Base-by-base conservation (phyloP, 176 grass and related monocot species). In the Eleusine indica region DNA sequence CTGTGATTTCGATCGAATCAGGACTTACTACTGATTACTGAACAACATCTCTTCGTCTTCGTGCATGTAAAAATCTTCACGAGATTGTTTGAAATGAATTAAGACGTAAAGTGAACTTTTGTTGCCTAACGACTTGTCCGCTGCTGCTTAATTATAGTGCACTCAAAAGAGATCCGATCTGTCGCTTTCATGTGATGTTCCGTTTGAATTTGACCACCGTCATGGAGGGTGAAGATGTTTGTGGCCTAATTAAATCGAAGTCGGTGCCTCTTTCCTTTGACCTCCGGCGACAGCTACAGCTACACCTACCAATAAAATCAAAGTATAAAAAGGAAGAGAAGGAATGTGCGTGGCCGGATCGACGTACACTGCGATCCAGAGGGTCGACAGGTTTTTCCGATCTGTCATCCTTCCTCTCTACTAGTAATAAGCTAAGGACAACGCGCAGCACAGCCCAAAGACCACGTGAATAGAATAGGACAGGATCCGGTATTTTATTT, bases 391-490 rank as follows among this genome's bases (percentile, higher is more conserved):
- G 13, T 18, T 25, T 37, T 17, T 47, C 68, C 46, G 7, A 57
- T 22, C 85, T 81, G 70, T 38, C 47, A n/a, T 73, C 46, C 16
- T 56, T 65, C 16, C 12, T 43, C 6, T 56, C 32, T 35, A 37
- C 25, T 25, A 25, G 25, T 25, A 25, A 25, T 25, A 58, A 39
- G 9, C 0, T 3, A 47, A 62, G 43, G 75, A 60, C 44, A 60
- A 83, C 79, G 73, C 66, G 86, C 66, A 77, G 43, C 42, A 63
- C 80, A 74, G 86, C 2, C 66, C 73, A 63, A 41, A 17, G 37
- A 62, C 58, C 58, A 28, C n/a, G 57, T 61, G 21, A 3, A 10
- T 8, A 19, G 53, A 5, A 56, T 3, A 57, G 4, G 18, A 25
- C 0, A 61, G 10, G 58, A 62, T 25, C n/a, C n/a, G n/a, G 57